phyloP scores from a whole-genome alignment of 169 alveolate species.

The Eimeria sp. region DNA sequence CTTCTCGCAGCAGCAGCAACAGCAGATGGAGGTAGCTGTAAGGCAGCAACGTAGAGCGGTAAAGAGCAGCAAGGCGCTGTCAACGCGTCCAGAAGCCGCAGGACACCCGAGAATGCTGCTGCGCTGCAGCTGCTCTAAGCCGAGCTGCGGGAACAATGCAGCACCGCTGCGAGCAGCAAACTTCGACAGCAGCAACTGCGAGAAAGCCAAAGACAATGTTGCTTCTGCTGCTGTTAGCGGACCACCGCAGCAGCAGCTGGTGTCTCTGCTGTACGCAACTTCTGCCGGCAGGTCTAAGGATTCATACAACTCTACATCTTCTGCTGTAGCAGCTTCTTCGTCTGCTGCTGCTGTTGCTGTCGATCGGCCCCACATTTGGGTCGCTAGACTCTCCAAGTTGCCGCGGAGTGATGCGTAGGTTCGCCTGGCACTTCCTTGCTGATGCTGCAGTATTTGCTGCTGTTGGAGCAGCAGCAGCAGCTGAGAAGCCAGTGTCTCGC shows the following conservation, averaged over 20 bases:
- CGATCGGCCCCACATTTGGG: slow-evolving; percentile 45
- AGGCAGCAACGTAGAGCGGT: slow-evolving; percentile 45
- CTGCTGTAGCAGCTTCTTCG: slow-evolving; percentile 19
- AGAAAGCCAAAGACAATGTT: not conserved
- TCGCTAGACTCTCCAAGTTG: slow-evolving; percentile 1
- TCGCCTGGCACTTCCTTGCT: slow-evolving; percentile 21
- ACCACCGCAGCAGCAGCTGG: slow-evolving; percentile 4
- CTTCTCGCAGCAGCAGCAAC: slow-evolving; percentile 50
- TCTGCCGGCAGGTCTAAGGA: not conserved
- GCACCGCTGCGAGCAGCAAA: slow-evolving; percentile 64
- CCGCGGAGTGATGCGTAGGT: slow-evolving; percentile 1
- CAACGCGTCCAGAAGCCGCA: slow-evolving; percentile 17
- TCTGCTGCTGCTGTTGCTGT: slow-evolving; percentile 29
- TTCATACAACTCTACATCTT: not conserved
- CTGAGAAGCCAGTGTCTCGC: not conserved
- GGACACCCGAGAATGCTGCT: slow-evolving; percentile 23
- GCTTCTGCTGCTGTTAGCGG: slow-evolving; percentile 20
- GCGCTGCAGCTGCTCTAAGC: slow-evolving; percentile 44
- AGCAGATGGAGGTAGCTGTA: slow-evolving; percentile 10
- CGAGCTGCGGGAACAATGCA: slow-evolving; percentile 30
- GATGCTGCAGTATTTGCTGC: slow-evolving; percentile 48
- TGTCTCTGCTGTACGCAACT: slow-evolving; percentile 19
- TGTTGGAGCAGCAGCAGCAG: slow-evolving; percentile 39
- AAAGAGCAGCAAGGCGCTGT: slow-evolving; percentile 46
- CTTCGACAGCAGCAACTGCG: slow-evolving; percentile 17